Evolutionary conservation across 2,329 filamentous ascomycete species (phyloP), one percentile per base, ranked within the genome.

Genomic region (Harringtonia aguacate): DNA sequence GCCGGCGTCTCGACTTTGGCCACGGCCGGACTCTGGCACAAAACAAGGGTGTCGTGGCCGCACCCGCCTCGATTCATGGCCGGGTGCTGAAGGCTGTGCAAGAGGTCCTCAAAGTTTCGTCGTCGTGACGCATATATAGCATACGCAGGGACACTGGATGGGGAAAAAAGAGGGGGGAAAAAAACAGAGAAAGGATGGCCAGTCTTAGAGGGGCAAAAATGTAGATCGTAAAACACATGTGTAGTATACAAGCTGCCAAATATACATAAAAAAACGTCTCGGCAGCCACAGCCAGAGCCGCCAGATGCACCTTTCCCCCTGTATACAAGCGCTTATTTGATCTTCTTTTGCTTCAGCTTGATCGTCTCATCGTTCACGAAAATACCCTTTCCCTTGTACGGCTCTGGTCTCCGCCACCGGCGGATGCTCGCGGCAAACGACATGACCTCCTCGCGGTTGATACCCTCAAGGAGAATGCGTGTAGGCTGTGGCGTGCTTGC

Each of bases 341-440:
- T 87, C 77, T 90, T 92, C 83, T 95, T 98, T 58, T 86, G 84
- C 81, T 98, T 98, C 65, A 98, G 65, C 75, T 84, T 94, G 68
- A 98, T 95, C 27, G 88, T 95, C 74, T 98, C 88, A 51, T 89
- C 87, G 59, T 97, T 94, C 56, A 98, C 82, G 62, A 97, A 98
- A 55, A 98, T 94, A 56, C 92, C 92, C 79, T 98, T 97, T 53
- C 92, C 92, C 78, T 98, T 98, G 67, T 98, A 98, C 52, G 92
- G 92, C 68, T 98, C 92, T 27, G 92, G 92, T 52, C 76, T 77
- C 60, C 92, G 81, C 90, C 90, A 97, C 64, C 72, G 76, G 55
- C 87, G 75, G 53, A 98, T 94, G 55, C 81, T 72, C 1, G 92
- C 92, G 17, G 92, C 92, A 63, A 97, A 95, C 46, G 84, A 81